Evolutionary conservation across 2,329 filamentous ascomycete genomes (phyloP).

Genomic region (Mycosphaerelloides madeirae): DNA sequence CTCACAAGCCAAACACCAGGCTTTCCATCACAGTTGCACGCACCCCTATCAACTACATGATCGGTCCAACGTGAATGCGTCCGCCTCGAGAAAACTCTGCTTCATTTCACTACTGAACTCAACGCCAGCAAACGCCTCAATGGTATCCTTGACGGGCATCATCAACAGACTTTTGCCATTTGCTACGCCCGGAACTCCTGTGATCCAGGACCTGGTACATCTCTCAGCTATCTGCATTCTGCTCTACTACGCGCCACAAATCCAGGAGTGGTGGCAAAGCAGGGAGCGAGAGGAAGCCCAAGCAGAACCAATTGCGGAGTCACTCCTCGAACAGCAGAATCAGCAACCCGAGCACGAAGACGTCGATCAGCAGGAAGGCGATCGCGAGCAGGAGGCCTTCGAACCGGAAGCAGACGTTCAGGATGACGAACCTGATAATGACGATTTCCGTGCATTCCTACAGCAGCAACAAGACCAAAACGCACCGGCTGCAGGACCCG

Average conservation of each 20-base stretch:
- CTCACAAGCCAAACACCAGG: too few species aligned
- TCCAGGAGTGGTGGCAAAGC: slow-evolving; percentile 36
- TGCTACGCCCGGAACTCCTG: slow-evolving; percentile 43
- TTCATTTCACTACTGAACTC: too few species aligned
- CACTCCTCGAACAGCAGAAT: slow-evolving; percentile 2
- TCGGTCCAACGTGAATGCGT: too few species aligned
- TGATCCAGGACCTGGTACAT: slow-evolving; percentile 45
- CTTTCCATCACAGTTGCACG: too few species aligned
- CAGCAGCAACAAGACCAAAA: slow-evolving; percentile 7
- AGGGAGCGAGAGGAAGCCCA: background rate
- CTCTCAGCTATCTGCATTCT: slow-evolving; percentile 40
- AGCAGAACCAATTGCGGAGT: background rate
- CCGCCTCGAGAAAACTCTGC: too few species aligned
- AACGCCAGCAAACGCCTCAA: too few species aligned
- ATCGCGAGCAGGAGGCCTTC: slow-evolving; percentile 1
- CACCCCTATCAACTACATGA: too few species aligned
- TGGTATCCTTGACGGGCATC: slow-evolving; percentile 22
- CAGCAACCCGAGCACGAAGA: slow-evolving; percentile 5
- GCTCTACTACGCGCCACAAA: slow-evolving; percentile 45
- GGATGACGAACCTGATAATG: slow-evolving; percentile 1
- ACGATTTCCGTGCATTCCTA: slow-evolving; percentile 5
- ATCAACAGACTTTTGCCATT: slow-evolving; percentile 46
- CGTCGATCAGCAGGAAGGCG: background rate
- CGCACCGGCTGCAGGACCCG: slow-evolving; percentile 32
- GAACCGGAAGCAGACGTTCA: background rate